These are phyloP conservation scores for Russula sp. DNA, from an alignment of 768 basidiomycete genomes.

Conservation along the genomic window DNA sequence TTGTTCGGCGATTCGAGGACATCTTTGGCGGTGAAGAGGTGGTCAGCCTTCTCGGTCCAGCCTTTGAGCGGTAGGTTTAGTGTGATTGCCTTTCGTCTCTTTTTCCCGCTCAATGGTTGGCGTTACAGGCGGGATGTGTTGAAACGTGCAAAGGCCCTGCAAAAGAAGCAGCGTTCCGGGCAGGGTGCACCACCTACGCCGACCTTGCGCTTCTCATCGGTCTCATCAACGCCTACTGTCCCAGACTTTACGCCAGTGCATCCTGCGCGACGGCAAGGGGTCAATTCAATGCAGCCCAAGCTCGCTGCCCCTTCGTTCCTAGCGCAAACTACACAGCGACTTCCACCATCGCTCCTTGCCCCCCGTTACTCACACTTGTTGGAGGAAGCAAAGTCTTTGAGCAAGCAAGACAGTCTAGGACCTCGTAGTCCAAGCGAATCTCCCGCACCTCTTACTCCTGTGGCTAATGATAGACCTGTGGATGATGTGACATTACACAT, in stretches of 20 bases:
- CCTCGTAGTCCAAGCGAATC: background rate
- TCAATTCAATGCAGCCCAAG: constrained; percentile 28
- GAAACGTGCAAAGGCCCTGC: constrained; percentile 52
- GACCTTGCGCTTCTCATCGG: constrained; percentile 36
- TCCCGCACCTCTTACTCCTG: background rate
- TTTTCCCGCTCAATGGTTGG: background rate
- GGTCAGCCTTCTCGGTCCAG: constrained; percentile 43
- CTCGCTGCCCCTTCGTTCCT: constrained; percentile 38
- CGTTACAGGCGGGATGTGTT: constrained; percentile 48
- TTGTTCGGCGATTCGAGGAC: constrained; percentile 57
- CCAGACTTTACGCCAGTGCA: constrained; percentile 53
- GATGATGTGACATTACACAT: background rate
- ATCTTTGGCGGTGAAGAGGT: constrained; percentile 47
- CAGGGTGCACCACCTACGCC: constrained; percentile 57
- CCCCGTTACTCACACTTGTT: constrained; percentile 58
- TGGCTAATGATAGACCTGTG: background rate
- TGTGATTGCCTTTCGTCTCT: constrained; percentile 9
- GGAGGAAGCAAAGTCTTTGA: constrained; percentile 50
- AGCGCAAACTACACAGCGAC: constrained; percentile 33
- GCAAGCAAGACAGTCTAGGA: constrained; percentile 16
- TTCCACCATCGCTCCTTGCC: constrained; percentile 47
- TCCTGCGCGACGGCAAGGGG: constrained; percentile 27
- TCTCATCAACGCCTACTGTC: constrained; percentile 41
- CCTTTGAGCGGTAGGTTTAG: constrained; percentile 55
- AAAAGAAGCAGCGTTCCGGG: constrained; percentile 57